Evolutionary conservation across 768 basidiomycete species (phyloP).

Genomic region (Exidia glandulosa): DNA sequence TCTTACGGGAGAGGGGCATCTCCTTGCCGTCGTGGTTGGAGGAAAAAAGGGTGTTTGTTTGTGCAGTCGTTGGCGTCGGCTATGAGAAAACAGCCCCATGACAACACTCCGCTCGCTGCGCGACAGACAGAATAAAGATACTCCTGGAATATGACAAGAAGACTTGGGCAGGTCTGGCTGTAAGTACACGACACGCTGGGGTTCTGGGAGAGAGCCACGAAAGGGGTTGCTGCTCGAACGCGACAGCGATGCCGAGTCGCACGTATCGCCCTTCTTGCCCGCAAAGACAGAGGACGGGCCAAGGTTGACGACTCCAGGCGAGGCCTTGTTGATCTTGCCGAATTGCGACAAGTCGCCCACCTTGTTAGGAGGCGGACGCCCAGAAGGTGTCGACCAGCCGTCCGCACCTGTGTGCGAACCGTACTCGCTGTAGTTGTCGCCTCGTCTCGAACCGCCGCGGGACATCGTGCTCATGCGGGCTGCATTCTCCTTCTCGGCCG

Average conservation of each 20-base stretch:
- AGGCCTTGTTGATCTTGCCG: conserved; percentile 69
- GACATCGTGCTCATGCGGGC: conserved; percentile 68
- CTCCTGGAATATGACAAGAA: no score
- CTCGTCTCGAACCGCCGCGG: conserved; percentile 82
- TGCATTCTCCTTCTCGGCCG: conserved; percentile 43
- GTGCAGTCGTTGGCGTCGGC: no score
- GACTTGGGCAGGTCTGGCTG: no score
- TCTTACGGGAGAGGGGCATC: no score
- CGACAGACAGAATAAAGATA: no score
- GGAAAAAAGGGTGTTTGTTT: no score
- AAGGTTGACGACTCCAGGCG: conserved; percentile 47
- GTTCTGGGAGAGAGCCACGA: conserved; percentile 60
- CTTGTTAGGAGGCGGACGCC: conserved; percentile 51
- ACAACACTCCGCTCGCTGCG: no score
- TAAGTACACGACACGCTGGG: no score
- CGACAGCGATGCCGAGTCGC: conserved; percentile 54
- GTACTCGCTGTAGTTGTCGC: conserved; percentile 52
- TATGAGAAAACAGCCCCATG: no score
- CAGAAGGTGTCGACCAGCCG: conserved; percentile 69
- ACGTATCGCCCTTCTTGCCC: conserved; percentile 58
- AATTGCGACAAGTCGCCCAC: conserved; percentile 82
- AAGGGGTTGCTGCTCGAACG: conserved; percentile 83
- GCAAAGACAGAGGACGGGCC: conserved; percentile 80
- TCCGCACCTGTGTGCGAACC: conserved; percentile 55
- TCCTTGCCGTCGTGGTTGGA: no score